Base-by-base conservation (phyloP, 1,284 basidiomycete genomes). In the Singerocomus rubriflavus region DNA sequence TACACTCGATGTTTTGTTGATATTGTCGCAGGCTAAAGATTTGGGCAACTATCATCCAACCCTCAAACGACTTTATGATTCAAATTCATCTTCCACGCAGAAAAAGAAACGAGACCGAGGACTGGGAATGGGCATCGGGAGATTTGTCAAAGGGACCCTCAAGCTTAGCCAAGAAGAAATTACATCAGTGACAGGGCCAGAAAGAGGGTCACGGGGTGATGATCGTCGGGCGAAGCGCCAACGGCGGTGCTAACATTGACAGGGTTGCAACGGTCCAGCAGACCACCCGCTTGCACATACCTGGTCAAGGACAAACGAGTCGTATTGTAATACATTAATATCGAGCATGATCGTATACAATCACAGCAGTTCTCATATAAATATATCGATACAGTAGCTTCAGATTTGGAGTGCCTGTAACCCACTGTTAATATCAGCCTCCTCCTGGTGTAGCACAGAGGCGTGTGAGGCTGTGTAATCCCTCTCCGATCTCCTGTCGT, bases 41-140 rank as follows among this genome's bases (percentile, higher is more conserved):
- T 59, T 88, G 51, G 88, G 88, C 14, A 91, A 88, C 63, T 91
- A 90, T 61, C 88, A 91, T 58, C 87, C 85, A 32, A 73, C 76
- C 9, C 70, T 91, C 48, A 91, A 90, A 63, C 80, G 77, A 53
- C 54, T 85, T 5, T 89, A 82, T 59, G 79, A 79, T 32, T 65
- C 73, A 1, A 65, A 67, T 5, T 56, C 66, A 26, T 55, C 61
- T 26, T 61, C 60, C 11, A 58, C 63, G 12, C 57, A 65, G 14
- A 62, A 55, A 31, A 73, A 70, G 52, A 84, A 78, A 58, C 72
- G 88, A 54, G 74, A 78, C 34, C 76, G 79, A 57, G 89, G 88
- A 4, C 64, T 91, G 32, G 73, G 74, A 53, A 83, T 89, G 82
- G 88, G 89, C 2, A 75, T 91, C n/a, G 88, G 88, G 6, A 84